Conservation (phyloP, 306 rosid genomes). For the Cucumis sativus region DNA sequence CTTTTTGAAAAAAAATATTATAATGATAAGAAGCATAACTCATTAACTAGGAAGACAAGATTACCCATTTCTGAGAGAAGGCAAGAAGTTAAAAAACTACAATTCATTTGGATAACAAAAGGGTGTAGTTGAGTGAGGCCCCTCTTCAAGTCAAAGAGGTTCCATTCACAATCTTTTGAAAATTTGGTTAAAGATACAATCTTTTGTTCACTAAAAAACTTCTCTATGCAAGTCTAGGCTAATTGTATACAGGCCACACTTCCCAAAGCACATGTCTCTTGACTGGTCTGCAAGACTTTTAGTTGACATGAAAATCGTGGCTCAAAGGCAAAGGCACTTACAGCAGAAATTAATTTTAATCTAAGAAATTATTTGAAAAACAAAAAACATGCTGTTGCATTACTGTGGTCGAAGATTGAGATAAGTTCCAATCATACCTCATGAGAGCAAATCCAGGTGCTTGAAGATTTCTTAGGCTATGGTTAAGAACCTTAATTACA, state of each 20-base stretch:
- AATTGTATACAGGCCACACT: neutral
- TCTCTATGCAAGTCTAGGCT: neutral
- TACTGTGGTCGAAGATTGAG: neutral
- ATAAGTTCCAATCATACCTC: neutral
- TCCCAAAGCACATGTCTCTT: neutral
- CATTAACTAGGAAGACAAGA: neutral
- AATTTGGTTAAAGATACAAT: neutral
- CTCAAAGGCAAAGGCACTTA: neutral
- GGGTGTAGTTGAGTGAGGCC: neutral
- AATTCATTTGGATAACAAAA: neutral
- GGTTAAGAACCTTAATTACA: neutral
- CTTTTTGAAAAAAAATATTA: too few relatives aligned
- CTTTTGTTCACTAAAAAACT: neutral
- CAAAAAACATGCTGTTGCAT: neutral
- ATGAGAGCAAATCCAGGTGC: neutral
- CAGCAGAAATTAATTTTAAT: neutral
- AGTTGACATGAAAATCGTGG: neutral
- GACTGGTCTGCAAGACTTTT: neutral
- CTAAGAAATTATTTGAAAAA: neutral
- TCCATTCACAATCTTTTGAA: neutral
- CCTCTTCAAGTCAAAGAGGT: neutral
- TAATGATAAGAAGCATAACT: neutral
- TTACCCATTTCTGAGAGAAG: neutral
- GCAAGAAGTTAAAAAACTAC: neutral
- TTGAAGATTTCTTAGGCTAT: slow-evolving; percentile 7